Percentiles rank a stretch among this genome's conserved stretches.
These are phyloP conservation scores for Infundibulicybe gibba DNA, from an alignment of 768 basidiomycete species.

Conservation along the genomic window DNA sequence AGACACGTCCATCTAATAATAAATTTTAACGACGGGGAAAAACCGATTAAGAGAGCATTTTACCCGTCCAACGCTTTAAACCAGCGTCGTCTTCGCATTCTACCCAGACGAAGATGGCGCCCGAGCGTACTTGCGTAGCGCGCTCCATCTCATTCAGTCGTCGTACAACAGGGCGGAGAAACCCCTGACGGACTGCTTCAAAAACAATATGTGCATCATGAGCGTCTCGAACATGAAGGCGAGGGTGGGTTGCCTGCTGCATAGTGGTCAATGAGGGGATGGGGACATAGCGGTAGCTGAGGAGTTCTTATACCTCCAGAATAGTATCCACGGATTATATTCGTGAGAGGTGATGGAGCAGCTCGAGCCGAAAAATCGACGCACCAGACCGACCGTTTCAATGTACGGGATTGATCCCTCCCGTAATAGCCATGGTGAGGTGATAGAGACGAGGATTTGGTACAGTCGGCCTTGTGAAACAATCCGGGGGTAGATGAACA, in stretches of 20 bases:
- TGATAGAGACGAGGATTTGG: conserved; percentile 28
- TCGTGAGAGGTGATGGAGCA: conserved; percentile 21
- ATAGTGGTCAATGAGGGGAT: conserved; percentile 17
- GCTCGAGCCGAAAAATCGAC: conserved; percentile 10
- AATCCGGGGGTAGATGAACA: conserved; percentile 18
- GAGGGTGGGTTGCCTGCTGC: conserved; percentile 62
- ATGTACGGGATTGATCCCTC: conserved; percentile 10
- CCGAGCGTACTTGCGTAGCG: conserved; percentile 49
- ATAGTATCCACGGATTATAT: conserved; percentile 11
- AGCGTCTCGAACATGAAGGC: conserved; percentile 62
- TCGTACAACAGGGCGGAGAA: conserved; percentile 45
- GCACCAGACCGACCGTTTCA: conserved; percentile 7
- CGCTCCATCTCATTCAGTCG: conserved; percentile 63
- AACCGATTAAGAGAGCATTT: neutral
- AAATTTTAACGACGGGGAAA: neutral
- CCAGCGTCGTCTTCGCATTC: conserved; percentile 65
- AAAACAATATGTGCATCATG: conserved; percentile 65
- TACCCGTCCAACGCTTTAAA: conserved; percentile 63
- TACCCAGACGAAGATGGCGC: conserved; percentile 68
- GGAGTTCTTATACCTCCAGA: conserved; percentile 20
- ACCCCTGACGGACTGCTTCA: conserved; percentile 59
- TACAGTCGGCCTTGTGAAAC: conserved; percentile 21
- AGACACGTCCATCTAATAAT: conserved; percentile 54
- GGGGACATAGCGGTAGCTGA: neutral
- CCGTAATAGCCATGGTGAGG: conserved; percentile 19